Evolutionary conservation across 148 eudicot species (phyloP).

Genomic region (Amaranthus palmeri): DNA sequence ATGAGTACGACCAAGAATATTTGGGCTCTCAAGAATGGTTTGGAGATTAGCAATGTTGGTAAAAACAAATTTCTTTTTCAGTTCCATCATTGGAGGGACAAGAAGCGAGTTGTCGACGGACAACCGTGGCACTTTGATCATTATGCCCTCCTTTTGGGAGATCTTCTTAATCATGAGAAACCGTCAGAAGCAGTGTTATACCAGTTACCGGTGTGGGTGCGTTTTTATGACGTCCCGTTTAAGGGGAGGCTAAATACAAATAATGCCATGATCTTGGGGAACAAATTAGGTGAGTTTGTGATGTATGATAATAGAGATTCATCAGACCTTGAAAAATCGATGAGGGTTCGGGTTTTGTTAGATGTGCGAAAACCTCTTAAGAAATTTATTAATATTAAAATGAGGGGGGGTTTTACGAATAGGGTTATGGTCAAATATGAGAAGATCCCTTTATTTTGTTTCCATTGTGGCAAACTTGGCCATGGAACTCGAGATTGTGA

Average conservation of each 20-base stretch:
- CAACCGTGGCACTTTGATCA: too few species aligned
- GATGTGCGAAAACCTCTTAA: neutral
- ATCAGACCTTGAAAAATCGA: neutral
- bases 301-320: neutral
- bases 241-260: neutral
- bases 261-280: neutral
- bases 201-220: neutral
- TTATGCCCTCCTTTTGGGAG: too few species aligned
- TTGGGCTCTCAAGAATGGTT: too few species aligned
- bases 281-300: neutral
- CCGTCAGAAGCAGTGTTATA: too few species aligned
- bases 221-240: neutral
- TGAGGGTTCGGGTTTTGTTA: neutral
- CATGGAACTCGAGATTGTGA: neutral
- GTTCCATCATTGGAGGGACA: too few species aligned
- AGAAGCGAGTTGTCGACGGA: too few species aligned
- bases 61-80: too few species aligned
- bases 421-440: neutral
- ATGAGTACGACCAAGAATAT: too few species aligned
- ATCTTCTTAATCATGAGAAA: too few species aligned
- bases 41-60: too few species aligned
- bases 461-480: neutral
- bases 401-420: neutral
- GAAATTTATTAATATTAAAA: too few species aligned
- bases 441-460: neutral